phyloP scores from a whole-genome alignment of 495 filamentous ascomycete species.

The Aspergillus saccharolyticus region DNA sequence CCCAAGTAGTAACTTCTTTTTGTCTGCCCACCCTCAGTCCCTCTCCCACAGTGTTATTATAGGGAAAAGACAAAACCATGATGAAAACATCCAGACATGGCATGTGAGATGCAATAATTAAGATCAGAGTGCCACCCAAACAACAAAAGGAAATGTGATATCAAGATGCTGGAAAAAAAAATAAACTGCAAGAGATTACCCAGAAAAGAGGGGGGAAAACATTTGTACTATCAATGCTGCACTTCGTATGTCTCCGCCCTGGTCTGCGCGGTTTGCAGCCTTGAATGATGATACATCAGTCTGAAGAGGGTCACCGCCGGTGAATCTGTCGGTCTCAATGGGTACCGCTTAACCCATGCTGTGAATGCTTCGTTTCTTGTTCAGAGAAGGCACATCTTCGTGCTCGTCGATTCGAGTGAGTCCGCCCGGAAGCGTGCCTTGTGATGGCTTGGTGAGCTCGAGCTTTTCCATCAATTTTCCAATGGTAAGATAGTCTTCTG shows the following conservation, averaged over 20 bases:
- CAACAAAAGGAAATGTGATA: conserved; percentile 11
- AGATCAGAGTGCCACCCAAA: conserved; percentile 20
- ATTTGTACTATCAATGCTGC: background rate
- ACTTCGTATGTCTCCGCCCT: background rate
- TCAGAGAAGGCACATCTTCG: conserved; percentile 32
- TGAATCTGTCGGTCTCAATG: background rate
- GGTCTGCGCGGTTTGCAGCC: background rate
- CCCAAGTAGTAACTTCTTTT: conserved; percentile 5
- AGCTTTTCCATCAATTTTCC: conserved; percentile 84
- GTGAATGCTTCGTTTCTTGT: conserved; percentile 54
- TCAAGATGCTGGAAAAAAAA: conserved; percentile 1
- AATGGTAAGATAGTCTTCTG: conserved; percentile 78
- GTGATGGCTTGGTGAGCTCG: conserved; percentile 57
- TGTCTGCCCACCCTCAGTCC: conserved; percentile 5
- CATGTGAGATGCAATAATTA: conserved; percentile 16
- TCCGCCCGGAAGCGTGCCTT: conserved; percentile 57
- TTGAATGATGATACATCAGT: background rate
- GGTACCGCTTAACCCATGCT: conserved; percentile 27
- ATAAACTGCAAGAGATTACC: conserved; percentile 7
- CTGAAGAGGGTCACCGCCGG: background rate
- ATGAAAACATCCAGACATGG: conserved; percentile 12
- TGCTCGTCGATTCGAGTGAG: conserved; percentile 60
- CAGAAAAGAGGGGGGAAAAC: conserved; percentile 12
- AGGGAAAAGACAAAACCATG: conserved; percentile 2
- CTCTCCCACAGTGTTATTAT: background rate